Evolutionary conservation across 139 green algal species (phyloP).

Genomic region (Auxenochlorella pyrenoidosa): DNA sequence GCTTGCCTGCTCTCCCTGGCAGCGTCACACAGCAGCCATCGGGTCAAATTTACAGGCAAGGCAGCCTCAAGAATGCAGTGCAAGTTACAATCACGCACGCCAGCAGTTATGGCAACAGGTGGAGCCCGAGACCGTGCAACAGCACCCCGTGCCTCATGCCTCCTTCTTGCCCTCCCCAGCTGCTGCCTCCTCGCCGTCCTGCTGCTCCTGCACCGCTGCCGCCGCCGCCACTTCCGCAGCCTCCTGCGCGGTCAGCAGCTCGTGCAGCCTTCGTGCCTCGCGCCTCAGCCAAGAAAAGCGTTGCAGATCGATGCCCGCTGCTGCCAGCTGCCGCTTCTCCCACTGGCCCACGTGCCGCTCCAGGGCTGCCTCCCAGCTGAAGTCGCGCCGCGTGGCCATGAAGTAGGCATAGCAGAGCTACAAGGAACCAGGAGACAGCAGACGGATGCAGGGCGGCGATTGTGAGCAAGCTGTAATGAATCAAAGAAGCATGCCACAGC

Average conservation of each 20-base stretch:
- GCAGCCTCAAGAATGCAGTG: too few species aligned
- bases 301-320: not conserved
- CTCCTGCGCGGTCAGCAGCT: constrained; percentile 1
- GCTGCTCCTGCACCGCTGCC: not conserved
- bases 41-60: too few species aligned
- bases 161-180: not conserved
- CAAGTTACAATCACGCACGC: too few species aligned
- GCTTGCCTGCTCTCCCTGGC: too few species aligned
- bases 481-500: too few species aligned
- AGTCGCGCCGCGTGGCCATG: constrained; percentile 15
- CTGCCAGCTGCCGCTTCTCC: not conserved
- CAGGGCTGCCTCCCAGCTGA: constrained; percentile 19
- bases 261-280: not conserved
- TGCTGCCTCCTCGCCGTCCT: not conserved
- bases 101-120: too few species aligned
- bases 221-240: not conserved
- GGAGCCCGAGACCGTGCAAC: too few species aligned
- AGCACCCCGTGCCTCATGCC: not conserved
- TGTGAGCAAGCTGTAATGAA: not conserved
- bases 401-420: constrained; percentile 6
- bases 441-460: not conserved
- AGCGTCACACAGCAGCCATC: too few species aligned
- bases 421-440: not conserved
- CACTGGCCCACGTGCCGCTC: constrained; percentile 2
- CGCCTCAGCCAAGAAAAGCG: not conserved